These are phyloP conservation scores for Moesziomyces antarcticus DNA, from an alignment of 1,284 basidiomycete genomes.

Conservation along the genomic window DNA sequence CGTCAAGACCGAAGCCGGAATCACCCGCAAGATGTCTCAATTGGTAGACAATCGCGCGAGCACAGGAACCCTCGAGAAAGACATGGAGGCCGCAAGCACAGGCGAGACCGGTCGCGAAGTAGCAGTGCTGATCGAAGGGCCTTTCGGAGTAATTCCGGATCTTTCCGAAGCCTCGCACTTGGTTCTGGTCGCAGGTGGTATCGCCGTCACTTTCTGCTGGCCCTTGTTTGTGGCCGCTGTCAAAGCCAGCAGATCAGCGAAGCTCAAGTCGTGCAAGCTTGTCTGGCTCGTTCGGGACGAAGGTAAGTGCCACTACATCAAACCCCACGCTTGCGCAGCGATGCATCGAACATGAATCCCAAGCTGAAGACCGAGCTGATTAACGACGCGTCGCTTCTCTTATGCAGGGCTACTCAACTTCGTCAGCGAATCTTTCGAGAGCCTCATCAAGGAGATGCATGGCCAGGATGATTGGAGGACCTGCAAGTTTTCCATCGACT, in stretches of 20 bases:
- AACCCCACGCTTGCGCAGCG: no score
- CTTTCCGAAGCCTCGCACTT: conserved; percentile 10
- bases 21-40: conserved; percentile 35
- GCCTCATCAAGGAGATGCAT: conserved; percentile 11
- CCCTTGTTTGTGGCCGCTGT: conserved; percentile 35
- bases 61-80: background rate
- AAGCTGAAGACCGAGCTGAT: no score
- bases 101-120: background rate
- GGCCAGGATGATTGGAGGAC: background rate
- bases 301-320: conserved; percentile 12
- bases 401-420: conserved; percentile 13
- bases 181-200: conserved; percentile 44
- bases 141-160: conserved; percentile 30
- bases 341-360: no score
- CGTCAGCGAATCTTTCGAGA: conserved; percentile 10
- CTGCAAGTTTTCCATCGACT: conserved; percentile 18
- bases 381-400: no score
- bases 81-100: conserved; percentile 12
- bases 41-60: background rate
- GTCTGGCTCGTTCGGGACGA: conserved; percentile 44
- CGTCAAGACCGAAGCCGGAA: conserved; percentile 36
- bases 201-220: conserved; percentile 53
- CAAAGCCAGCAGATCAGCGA: background rate
- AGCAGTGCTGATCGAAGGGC: conserved; percentile 50
- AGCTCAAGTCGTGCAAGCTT: conserved; percentile 31